phyloP scores from a whole-genome alignment of 164 flowering plant genomes.

The grape (Vitis vinifera) region ASM3070453v1 NC_081812.1:18059501-18060000 shows the following conservation, averaged over 20 bases:
- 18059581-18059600: background rate
- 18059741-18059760: no score
- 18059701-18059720: no score
- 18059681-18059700: background rate
- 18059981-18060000: no score
- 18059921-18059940: background rate
- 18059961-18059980: background rate
- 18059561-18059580: background rate
- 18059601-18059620: background rate
- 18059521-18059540: conserved; percentile 69
- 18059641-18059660: background rate
- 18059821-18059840: background rate
- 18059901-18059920: background rate
- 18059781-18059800: no score
- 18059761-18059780: no score
- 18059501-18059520: conserved; percentile 98
- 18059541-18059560: background rate
- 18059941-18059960: background rate
- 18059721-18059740: no score
- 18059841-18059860: background rate
- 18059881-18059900: background rate
- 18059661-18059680: background rate
- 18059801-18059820: no score
- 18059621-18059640: background rate
- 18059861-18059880: no score